Evolutionary conservation across 2,329 filamentous ascomycete genomes (phyloP).

Genomic region (Alternaria atra): DNA sequence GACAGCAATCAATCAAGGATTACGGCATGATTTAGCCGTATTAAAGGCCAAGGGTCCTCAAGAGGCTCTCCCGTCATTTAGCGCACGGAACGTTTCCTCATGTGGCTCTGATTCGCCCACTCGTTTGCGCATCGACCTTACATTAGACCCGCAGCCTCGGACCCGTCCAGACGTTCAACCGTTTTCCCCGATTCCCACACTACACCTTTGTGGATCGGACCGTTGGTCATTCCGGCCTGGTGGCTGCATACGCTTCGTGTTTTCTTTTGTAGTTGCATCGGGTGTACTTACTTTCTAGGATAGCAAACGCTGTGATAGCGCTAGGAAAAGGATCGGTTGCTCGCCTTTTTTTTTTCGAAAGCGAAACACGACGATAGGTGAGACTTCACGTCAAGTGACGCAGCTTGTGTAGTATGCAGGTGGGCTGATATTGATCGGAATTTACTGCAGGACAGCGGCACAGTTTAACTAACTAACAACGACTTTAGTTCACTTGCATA

Average conservation of each 20-base stretch:
- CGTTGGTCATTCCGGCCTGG: constrained; percentile 1
- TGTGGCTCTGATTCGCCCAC: not conserved
- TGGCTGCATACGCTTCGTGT: not conserved
- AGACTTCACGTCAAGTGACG: constrained; percentile 1
- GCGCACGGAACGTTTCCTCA: constrained; percentile 6
- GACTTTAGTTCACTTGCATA: constrained; percentile 3
- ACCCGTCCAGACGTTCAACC: constrained; percentile 4
- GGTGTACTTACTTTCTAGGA: constrained; percentile 6
- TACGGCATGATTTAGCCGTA: not conserved
- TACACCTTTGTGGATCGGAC: constrained; percentile 3
- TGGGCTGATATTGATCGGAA: constrained; percentile 12
- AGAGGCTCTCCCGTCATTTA: not conserved
- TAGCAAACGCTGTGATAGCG: not conserved
- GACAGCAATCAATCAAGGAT: not conserved
- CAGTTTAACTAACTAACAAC: constrained; percentile 9
- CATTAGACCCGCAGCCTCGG: constrained; percentile 1
- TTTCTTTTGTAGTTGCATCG: constrained; percentile 7
- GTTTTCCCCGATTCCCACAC: constrained; percentile 11
- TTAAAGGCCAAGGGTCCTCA: not conserved
- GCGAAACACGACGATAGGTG: constrained; percentile 1
- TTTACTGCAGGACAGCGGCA: constrained; percentile 19
- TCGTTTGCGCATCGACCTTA: not conserved
- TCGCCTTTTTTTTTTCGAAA: not conserved
- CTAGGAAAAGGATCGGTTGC: not conserved
- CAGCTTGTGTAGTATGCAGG: constrained; percentile 4